Evolutionary conservation across 306 rosid species (phyloP).

Genomic region (Neltuma alba): DNA sequence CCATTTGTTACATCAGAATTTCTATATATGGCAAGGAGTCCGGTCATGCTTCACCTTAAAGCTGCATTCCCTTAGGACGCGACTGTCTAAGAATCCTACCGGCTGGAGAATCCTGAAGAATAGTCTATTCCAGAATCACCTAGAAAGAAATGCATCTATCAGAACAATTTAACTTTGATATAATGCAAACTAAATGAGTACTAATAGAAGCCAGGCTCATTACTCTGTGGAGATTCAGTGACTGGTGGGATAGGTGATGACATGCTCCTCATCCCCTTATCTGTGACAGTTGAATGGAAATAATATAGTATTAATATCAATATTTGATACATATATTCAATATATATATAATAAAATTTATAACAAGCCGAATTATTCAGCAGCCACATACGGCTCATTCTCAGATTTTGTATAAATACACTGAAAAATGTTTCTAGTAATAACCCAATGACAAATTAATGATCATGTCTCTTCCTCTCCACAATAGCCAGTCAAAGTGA

Average conservation of each 20-base stretch:
- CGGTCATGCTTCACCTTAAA: constrained; percentile 37
- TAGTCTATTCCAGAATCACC: constrained; percentile 70
- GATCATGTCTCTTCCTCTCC: constrained; percentile 6
- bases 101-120: constrained; percentile 35
- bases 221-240: constrained; percentile 65
- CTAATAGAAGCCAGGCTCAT: constrained; percentile 33
- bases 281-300: constrained; percentile 42
- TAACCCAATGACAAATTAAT: constrained; percentile 2
- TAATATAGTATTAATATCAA: constrained; percentile 15
- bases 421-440: not conserved
- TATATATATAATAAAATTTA: not conserved
- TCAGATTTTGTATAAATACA: not conserved
- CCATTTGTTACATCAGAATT: constrained; percentile 35
- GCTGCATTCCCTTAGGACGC: constrained; percentile 42
- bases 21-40: constrained; percentile 35
- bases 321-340: not conserved
- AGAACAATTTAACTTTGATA: constrained; percentile 20
- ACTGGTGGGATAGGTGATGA: constrained; percentile 49
- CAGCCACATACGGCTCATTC: not conserved
- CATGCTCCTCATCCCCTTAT: constrained; percentile 24
- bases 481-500: not conserved
- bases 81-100: constrained; percentile 31
- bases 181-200: not conserved
- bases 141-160: constrained; percentile 34
- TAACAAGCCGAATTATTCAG: not conserved